Conservation (phyloP, 345 rosid genomes). For the Turritis glabra region DNA sequence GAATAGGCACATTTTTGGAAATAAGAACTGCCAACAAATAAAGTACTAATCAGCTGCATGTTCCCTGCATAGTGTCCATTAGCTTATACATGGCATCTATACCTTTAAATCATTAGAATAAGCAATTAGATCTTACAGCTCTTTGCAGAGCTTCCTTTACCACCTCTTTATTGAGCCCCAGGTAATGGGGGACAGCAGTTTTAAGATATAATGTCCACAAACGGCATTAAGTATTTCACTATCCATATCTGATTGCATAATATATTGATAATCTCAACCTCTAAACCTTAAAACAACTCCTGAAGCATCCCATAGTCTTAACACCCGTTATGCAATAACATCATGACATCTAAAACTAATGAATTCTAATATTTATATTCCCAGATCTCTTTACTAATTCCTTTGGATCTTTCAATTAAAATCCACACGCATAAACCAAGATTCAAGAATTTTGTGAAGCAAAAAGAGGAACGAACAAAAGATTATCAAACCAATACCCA, state of each 20-base stretch:
- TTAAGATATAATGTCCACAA: neutral
- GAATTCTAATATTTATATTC: neutral
- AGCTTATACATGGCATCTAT: neutral
- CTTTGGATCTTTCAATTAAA: neutral
- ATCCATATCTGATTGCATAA: neutral
- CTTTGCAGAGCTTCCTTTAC: conserved; percentile 17
- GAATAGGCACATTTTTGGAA: neutral
- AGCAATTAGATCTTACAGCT: conserved; percentile 11
- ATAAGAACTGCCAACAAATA: conserved; percentile 17
- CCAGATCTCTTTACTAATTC: conserved; percentile 15
- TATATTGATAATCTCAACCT: neutral
- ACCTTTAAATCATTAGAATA: neutral
- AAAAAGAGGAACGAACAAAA: conserved; percentile 11
- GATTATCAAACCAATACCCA: conserved; percentile 60
- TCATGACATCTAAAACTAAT: neutral
- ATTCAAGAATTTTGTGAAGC: neutral
- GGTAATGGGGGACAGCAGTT: neutral
- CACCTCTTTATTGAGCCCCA: neutral
- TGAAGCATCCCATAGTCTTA: neutral
- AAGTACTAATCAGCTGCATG: conserved; percentile 12
- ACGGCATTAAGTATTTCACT: neutral
- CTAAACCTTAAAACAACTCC: neutral
- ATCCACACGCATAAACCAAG: too few species aligned
- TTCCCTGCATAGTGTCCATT: neutral
- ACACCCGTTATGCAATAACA: neutral